A percentile compares a stretch with the other conserved stretches of the same genome.
Conservation (phyloP, 176 grass and related monocot genomes). For the Aegilops longissima region DNA sequence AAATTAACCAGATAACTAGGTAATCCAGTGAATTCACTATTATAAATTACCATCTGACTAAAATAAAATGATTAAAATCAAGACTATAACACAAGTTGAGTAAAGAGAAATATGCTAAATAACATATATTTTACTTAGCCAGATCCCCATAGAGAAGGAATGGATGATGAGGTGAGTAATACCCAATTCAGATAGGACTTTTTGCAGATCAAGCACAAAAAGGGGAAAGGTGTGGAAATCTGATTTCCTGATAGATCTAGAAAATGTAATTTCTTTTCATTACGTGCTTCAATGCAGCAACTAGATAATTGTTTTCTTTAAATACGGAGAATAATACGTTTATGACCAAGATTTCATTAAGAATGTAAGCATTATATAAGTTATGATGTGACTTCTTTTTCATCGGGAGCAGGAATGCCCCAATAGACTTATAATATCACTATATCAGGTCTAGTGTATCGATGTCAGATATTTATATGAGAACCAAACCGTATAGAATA, state of each 20-base stretch:
- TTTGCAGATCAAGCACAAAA: neutral
- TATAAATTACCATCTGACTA: neutral
- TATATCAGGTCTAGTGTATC: neutral
- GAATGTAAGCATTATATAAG: neutral
- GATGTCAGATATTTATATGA: neutral
- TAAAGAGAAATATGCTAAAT: slow-evolving; percentile 1
- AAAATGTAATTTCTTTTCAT: neutral
- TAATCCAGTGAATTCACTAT: neutral
- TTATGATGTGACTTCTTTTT: neutral
- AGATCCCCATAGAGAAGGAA: neutral
- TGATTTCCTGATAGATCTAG: neutral
- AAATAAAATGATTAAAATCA: neutral
- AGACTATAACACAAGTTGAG: neutral
- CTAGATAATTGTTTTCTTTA: neutral
- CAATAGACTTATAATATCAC: neutral
- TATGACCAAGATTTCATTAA: neutral
- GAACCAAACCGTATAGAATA: neutral
- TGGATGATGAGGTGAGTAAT: neutral
- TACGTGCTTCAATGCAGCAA: neutral
- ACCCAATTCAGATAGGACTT: neutral
- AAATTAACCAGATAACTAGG: slow-evolving; percentile 11
- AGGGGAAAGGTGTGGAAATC: neutral
- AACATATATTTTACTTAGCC: neutral
- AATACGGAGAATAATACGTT: neutral
- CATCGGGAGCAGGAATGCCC: neutral